A percentile compares a stretch with the other conserved stretches of the same genome.
Conservation (phyloP, 2,329 filamentous ascomycete genomes). For the Bertia moriformis region DNA sequence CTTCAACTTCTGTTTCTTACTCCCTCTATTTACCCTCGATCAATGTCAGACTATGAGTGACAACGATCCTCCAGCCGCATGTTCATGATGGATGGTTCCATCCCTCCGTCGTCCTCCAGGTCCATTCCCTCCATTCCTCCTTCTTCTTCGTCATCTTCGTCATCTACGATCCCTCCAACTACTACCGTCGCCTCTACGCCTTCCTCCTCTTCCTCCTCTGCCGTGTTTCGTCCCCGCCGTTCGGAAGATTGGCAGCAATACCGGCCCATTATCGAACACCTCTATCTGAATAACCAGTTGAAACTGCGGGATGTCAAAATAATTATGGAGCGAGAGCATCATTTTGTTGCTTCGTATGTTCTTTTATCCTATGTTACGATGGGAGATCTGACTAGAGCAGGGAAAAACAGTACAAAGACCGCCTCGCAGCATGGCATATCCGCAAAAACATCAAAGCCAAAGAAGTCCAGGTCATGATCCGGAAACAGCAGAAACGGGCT, state of each 20-base stretch:
- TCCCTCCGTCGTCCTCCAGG: neutral
- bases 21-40: no score
- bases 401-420: slow-evolving; percentile 21
- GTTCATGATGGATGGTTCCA: slow-evolving; percentile 1
- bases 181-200: no score
- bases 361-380: slow-evolving; percentile 2
- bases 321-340: slow-evolving; percentile 18
- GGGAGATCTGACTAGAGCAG: no score
- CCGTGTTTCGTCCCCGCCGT: slow-evolving; percentile 15
- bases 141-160: no score
- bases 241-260: slow-evolving; percentile 19
- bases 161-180: no score
- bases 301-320: slow-evolving; percentile 18
- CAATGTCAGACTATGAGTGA: neutral
- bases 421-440: slow-evolving; percentile 17
- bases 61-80: neutral
- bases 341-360: slow-evolving; percentile 17
- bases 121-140: slow-evolving; percentile 7
- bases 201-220: slow-evolving; percentile 8
- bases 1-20: no score
- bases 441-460: slow-evolving; percentile 20
- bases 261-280: slow-evolving; percentile 15
- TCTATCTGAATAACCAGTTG: slow-evolving; percentile 17
- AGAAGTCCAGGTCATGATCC: slow-evolving; percentile 18
- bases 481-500: slow-evolving; percentile 18